phyloP scores from a whole-genome alignment of 1,139 yeast genomes.

The Casaregolazyma lundiana region DNA sequence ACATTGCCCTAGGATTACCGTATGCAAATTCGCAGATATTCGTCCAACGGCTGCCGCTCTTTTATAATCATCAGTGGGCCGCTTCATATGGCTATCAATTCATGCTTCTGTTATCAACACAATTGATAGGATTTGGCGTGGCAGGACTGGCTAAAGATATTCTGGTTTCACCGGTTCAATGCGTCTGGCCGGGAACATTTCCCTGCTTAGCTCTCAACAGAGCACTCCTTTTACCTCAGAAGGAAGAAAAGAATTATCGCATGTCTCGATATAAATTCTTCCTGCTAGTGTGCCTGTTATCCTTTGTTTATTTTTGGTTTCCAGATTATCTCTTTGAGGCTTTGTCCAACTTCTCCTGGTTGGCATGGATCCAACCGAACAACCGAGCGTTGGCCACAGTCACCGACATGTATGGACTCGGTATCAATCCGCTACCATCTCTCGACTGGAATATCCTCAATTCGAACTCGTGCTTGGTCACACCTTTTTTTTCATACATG shows the following conservation, averaged over 20 bases:
- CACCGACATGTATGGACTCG: conserved; percentile 57
- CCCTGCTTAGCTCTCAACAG: conserved; percentile 53
- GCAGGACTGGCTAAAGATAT: conserved; percentile 56
- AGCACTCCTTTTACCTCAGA: conserved; percentile 35
- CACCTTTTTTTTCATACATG: conserved; percentile 46
- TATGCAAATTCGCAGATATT: conserved; percentile 36
- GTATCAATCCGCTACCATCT: conserved; percentile 50
- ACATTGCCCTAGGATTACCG: conserved; percentile 37
- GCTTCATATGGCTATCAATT: conserved; percentile 46
- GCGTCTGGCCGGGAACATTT: conserved; percentile 53
- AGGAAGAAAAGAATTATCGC: conserved; percentile 41
- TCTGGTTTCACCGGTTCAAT: conserved; percentile 50
- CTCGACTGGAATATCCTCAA: conserved; percentile 49
- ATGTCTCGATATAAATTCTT: conserved; percentile 46
- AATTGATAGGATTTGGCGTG: conserved; percentile 56
- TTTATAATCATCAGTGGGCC: conserved; percentile 41
- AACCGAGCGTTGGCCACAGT: conserved; percentile 50
- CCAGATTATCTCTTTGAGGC: conserved; percentile 52
- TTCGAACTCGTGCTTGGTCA: conserved; percentile 28
- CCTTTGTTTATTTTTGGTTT: conserved; percentile 53
- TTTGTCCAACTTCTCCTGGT: conserved; percentile 56
- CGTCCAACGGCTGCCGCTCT: conserved; percentile 41
- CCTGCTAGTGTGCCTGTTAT: conserved; percentile 34
- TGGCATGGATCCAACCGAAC: conserved; percentile 57
- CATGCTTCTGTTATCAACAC: conserved; percentile 47